phyloP scores from a whole-genome alignment of 2,329 filamentous ascomycete genomes.

The Colletotrichum karsti region DNA sequence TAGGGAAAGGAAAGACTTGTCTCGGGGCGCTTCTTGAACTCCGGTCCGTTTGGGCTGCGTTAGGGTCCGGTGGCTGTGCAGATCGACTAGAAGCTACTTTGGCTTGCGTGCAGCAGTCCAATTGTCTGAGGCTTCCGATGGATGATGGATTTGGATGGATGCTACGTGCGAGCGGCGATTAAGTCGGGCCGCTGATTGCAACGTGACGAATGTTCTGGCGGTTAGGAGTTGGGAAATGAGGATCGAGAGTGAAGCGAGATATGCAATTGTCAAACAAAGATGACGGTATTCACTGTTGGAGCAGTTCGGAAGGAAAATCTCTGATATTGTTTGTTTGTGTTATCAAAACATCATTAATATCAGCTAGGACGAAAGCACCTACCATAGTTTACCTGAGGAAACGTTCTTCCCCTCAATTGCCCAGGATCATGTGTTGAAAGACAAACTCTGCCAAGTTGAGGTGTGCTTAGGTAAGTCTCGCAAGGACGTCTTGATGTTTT shows the following conservation, averaged over 20 bases:
- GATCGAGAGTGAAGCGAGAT: neutral
- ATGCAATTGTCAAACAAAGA: neutral
- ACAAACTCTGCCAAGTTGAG: neutral
- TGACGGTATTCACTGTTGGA: neutral
- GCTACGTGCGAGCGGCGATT: constrained; percentile 8
- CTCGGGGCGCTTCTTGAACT: constrained; percentile 17
- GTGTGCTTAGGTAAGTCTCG: neutral
- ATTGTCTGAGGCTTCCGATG: constrained; percentile 1
- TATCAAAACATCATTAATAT: neutral
- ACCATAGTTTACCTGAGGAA: neutral
- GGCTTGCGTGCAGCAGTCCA: neutral
- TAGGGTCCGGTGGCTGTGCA: constrained; percentile 23
- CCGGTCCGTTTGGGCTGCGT: constrained; percentile 5
- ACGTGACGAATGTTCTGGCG: neutral
- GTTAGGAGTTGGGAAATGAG: neutral
- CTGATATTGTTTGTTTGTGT: neutral
- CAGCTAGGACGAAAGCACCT: constrained; percentile 1
- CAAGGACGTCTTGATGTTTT: neutral
- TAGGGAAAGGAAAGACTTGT: constrained; percentile 7
- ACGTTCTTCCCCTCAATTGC: neutral
- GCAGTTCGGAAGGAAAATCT: neutral
- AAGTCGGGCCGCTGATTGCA: constrained; percentile 16
- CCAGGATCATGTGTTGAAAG: neutral
- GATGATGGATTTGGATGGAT: no score
- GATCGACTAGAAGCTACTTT: constrained; percentile 11